Percentiles rank a stretch among this genome's conserved stretches.
Conservation (phyloP, 2,329 filamentous ascomycete genomes). For the Pseudopithomyces maydicus region DNA sequence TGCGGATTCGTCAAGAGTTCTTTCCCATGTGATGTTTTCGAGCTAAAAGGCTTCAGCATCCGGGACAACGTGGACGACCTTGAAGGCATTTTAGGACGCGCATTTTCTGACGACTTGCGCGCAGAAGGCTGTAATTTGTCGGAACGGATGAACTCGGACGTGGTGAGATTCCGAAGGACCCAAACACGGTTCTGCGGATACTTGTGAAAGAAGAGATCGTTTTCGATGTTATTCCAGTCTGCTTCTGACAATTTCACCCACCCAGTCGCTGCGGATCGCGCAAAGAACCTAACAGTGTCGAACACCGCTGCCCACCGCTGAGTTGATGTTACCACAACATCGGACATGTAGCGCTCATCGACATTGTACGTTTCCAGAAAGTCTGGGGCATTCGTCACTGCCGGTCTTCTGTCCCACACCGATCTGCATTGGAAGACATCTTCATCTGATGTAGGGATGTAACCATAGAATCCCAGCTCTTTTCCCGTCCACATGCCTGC, state of each 20-base stretch:
- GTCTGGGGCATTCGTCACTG: not conserved
- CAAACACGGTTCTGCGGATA: constrained; percentile 13
- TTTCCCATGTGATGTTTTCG: not conserved
- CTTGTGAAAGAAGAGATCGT: constrained; percentile 10
- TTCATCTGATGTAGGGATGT: constrained; percentile 2
- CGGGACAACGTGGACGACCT: not conserved
- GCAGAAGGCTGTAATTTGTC: constrained; percentile 8
- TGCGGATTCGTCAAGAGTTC: not conserved
- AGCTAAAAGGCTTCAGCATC: constrained; percentile 1
- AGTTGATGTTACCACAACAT: not conserved
- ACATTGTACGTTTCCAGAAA: constrained; percentile 1
- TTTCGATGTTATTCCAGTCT: constrained; percentile 7
- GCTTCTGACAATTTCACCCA: not conserved
- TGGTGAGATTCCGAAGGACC: constrained; percentile 19
- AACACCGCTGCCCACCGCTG: constrained; percentile 8
- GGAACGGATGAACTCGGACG: constrained; percentile 17
- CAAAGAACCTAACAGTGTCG: not conserved
- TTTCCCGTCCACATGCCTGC: constrained; percentile 10
- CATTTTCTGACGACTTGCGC: not conserved
- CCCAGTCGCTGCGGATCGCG: not conserved
- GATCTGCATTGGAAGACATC: constrained; percentile 1
- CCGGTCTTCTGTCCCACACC: not conserved
- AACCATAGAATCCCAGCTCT: constrained; percentile 10
- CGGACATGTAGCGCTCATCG: not conserved
- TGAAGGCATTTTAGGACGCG: not conserved